Conservation (phyloP, 805 yeast species). For the Cyberlindnera maritima region DNA sequence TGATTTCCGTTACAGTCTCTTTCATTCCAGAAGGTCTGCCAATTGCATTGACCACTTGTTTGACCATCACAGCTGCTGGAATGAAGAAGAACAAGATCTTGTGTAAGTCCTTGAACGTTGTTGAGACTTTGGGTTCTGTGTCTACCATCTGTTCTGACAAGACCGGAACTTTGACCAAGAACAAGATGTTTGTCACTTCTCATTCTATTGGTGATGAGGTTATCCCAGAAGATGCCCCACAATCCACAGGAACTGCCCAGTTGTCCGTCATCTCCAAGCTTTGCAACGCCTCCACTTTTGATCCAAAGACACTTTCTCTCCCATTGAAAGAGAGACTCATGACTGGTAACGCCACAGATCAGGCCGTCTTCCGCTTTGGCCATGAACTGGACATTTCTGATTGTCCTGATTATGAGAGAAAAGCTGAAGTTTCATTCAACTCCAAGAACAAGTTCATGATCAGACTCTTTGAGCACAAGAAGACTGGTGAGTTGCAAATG, state of each 20-base stretch:
- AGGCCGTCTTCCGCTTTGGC: constrained; percentile 40
- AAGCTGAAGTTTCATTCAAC: constrained; percentile 38
- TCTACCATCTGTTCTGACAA: constrained; percentile 44
- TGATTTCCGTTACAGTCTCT: constrained; percentile 46
- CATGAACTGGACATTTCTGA: constrained; percentile 20
- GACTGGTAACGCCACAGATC: constrained; percentile 49
- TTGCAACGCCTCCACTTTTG: constrained; percentile 37
- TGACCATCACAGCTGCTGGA: constrained; percentile 44
- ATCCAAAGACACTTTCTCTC: constrained; percentile 12
- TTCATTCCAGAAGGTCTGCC: constrained; percentile 53
- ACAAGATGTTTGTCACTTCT: constrained; percentile 42
- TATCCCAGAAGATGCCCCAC: not conserved
- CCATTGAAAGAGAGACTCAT: constrained; percentile 26
- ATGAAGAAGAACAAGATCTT: constrained; percentile 45
- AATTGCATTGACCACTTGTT: constrained; percentile 48
- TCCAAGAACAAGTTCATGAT: constrained; percentile 47
- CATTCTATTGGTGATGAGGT: constrained; percentile 10
- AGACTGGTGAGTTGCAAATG: constrained; percentile 8
- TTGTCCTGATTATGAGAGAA: constrained; percentile 25
- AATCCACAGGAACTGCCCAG: constrained; percentile 2
- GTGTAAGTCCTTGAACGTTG: constrained; percentile 44
- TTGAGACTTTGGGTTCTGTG: constrained; percentile 57
- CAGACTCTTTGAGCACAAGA: constrained; percentile 25
- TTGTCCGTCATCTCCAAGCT: constrained; percentile 28
- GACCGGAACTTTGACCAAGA: constrained; percentile 49